phyloP scores from a whole-genome alignment of 2,329 filamentous ascomycete species.

The Fusarium sp. region DNA sequence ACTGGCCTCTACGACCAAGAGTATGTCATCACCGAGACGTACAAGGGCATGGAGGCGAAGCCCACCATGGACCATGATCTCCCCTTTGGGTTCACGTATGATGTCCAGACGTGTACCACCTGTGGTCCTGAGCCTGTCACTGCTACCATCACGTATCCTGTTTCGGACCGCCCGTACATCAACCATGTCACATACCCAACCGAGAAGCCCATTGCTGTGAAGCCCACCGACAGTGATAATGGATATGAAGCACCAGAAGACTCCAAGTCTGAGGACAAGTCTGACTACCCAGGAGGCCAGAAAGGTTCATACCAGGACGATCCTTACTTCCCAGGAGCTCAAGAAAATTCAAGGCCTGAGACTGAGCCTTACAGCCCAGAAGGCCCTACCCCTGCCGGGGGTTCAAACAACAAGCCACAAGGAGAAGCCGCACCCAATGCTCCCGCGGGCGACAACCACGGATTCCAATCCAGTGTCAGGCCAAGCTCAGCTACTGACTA shows the following conservation, averaged over 20 bases:
- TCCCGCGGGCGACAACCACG: not conserved
- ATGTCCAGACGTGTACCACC: constrained; percentile 31
- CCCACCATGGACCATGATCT: constrained; percentile 19
- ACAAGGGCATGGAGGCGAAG: constrained; percentile 27
- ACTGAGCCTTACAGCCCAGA: not conserved
- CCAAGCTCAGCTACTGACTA: not conserved
- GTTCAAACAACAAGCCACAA: not conserved
- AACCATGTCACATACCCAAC: constrained; percentile 15
- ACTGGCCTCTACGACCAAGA: constrained; percentile 31
- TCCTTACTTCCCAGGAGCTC: not conserved
- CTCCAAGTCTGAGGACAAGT: not conserved
- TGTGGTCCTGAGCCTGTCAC: constrained; percentile 30
- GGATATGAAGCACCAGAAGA: not conserved
- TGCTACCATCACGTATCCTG: constrained; percentile 35
- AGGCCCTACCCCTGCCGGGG: not conserved
- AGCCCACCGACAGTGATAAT: not conserved
- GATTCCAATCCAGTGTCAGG: constrained; percentile 18
- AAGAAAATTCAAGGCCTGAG: not conserved
- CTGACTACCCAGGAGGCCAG: not conserved
- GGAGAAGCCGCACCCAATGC: not conserved
- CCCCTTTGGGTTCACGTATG: constrained; percentile 33
- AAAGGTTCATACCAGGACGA: not conserved
- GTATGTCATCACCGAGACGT: constrained; percentile 34
- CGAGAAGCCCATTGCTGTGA: not conserved
- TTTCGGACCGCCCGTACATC: constrained; percentile 55